These are phyloP conservation scores for Amaranthus palmeri DNA, from an alignment of 148 eudicot genomes.

Conservation along the genomic window DNA sequence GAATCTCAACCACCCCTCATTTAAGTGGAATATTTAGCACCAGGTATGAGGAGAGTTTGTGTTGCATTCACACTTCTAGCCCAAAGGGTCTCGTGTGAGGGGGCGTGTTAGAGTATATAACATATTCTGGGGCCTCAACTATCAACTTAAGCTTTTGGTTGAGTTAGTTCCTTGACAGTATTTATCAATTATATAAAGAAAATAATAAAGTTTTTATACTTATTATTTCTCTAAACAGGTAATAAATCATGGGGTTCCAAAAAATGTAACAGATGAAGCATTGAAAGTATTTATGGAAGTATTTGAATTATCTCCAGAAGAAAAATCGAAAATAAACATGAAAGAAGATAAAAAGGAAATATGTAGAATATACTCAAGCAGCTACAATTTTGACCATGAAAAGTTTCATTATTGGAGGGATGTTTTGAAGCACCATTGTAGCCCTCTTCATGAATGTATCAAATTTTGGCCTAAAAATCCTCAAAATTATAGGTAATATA, in stretches of 20 bases:
- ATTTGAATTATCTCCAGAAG: conserved; percentile 14
- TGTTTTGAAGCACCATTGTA: conserved; percentile 15
- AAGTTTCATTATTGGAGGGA: conserved; percentile 12
- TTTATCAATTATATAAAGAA: neutral
- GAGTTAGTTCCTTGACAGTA: too few relatives aligned
- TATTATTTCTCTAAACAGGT: conserved; percentile 1
- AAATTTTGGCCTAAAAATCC: conserved; percentile 17
- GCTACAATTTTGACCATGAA: conserved; percentile 13
- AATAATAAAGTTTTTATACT: neutral
- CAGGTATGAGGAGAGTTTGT: too few relatives aligned
- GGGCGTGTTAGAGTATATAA: too few relatives aligned
- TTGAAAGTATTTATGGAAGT: conserved; percentile 12
- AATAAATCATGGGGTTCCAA: conserved; percentile 20
- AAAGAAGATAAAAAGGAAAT: neutral
- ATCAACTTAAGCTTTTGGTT: too few relatives aligned
- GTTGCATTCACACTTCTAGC: too few relatives aligned
- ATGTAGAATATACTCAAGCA: conserved; percentile 21
- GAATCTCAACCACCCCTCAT: too few relatives aligned
- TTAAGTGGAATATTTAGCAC: too few relatives aligned
- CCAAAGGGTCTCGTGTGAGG: too few relatives aligned
- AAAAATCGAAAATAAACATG: conserved; percentile 17
- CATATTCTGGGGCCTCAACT: too few relatives aligned
- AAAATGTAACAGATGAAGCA: neutral
- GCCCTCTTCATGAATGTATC: conserved; percentile 16
- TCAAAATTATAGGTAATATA: neutral